Conservation (phyloP, 495 filamentous ascomycete species). For the Copromyces sp. region DNA sequence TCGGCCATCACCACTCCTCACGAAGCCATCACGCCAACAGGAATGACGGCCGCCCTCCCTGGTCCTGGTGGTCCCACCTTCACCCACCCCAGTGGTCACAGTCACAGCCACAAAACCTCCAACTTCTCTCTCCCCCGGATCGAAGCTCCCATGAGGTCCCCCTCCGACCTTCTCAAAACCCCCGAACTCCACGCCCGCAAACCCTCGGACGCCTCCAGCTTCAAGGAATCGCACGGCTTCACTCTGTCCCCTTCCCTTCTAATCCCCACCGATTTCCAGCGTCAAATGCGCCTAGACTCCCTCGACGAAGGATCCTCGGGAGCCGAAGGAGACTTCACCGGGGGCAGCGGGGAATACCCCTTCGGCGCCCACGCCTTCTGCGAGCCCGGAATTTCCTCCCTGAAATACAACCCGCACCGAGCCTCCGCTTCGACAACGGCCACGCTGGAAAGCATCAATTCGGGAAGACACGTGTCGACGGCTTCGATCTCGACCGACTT, state of each 20-base stretch:
- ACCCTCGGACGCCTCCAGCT: slow-evolving; percentile 38
- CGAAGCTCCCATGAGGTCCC: slow-evolving; percentile 15
- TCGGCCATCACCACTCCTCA: slow-evolving; percentile 27
- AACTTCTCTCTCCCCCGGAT: slow-evolving; percentile 34
- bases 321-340: slow-evolving; percentile 17
- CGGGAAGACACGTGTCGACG: slow-evolving; percentile 31
- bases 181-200: slow-evolving; percentile 23
- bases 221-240: slow-evolving; percentile 46
- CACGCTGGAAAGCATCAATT: slow-evolving; percentile 21
- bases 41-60: slow-evolving; percentile 2
- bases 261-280: slow-evolving; percentile 41
- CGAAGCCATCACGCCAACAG: slow-evolving; percentile 33
- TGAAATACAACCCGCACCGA: slow-evolving; percentile 15
- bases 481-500: slow-evolving; percentile 32
- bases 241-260: slow-evolving; percentile 43
- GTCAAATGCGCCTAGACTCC: slow-evolving; percentile 23
- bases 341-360: slow-evolving; percentile 14
- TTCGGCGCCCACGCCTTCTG: slow-evolving; percentile 24
- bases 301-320: slow-evolving; percentile 15
- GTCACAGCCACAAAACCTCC: slow-evolving; percentile 20
- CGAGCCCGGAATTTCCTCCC: slow-evolving; percentile 17
- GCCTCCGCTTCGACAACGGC: slow-evolving; percentile 37
- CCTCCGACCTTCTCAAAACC: slow-evolving; percentile 16
- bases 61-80: neutral
- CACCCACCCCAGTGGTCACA: neutral